Evolutionary conservation across 305 asterid genomes (phyloP).

Genomic region (Plantago rigida): DNA sequence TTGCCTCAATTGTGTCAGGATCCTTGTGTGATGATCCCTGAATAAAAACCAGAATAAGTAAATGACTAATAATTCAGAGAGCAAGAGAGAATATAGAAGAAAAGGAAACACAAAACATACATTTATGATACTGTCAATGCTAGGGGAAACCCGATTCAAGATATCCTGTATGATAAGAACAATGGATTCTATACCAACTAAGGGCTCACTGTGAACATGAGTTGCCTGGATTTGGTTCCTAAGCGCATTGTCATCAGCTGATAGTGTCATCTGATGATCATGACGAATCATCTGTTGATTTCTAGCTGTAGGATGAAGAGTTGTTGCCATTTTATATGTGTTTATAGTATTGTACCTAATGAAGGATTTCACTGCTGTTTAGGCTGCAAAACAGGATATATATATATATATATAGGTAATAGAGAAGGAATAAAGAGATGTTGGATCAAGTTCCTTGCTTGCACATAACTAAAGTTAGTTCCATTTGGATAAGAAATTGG

Average conservation of each 20-base stretch:
- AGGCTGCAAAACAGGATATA: conserved; percentile 23
- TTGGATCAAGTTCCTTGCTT: conserved; percentile 78
- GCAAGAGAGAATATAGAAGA: background rate
- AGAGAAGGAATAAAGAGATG: conserved; percentile 31
- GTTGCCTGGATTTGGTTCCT: conserved; percentile 52
- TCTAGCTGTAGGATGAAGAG: conserved; percentile 24
- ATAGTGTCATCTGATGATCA: conserved; percentile 33
- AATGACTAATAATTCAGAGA: background rate
- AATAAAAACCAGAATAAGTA: conserved; percentile 1
- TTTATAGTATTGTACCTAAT: conserved; percentile 2
- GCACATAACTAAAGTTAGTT: conserved; percentile 36
- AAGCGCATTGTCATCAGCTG: conserved; percentile 47
- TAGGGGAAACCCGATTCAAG: conserved; percentile 48
- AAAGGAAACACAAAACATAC: conserved; percentile 23
- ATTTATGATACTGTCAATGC: conserved; percentile 40
- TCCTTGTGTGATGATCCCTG: conserved; percentile 40
- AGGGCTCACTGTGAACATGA: conserved; percentile 45
- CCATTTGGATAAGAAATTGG: conserved; percentile 34
- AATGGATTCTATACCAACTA: conserved; percentile 44
- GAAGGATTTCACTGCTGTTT: conserved; percentile 20
- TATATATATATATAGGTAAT: conserved; percentile 52
- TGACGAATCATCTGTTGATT: conserved; percentile 30
- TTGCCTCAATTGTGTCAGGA: conserved; percentile 31
- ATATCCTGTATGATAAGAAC: conserved; percentile 45
- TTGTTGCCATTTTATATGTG: conserved; percentile 26